phyloP scores from a whole-genome alignment of 768 basidiomycete species.

The Mrakia hoshinonis region DNA sequence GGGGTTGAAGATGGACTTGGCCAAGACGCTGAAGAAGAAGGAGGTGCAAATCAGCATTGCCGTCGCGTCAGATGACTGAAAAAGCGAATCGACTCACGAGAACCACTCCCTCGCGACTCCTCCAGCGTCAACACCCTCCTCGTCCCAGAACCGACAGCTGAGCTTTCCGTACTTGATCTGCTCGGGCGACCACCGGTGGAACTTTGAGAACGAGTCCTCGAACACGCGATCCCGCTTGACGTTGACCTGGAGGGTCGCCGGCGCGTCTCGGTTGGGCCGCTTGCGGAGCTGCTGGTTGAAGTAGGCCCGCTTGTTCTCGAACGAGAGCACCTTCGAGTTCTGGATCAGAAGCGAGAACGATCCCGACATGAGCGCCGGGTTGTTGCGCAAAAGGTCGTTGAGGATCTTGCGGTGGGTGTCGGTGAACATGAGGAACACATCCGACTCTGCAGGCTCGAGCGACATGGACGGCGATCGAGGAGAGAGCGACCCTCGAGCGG shows the following conservation, averaged over 20 bases:
- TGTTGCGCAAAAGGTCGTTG: conserved; percentile 96
- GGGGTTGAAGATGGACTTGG: conserved; percentile 97
- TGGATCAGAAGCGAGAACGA: conserved; percentile 93
- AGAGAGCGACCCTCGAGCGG: conserved; percentile 38
- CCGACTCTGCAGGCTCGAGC: conserved; percentile 49
- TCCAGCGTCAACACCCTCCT: conserved; percentile 97
- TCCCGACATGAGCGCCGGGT: conserved; percentile 94
- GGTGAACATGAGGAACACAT: conserved; percentile 86
- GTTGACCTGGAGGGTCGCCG: conserved; percentile 74
- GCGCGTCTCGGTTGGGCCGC: conserved; percentile 67
- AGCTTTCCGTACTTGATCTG: conserved; percentile 98
- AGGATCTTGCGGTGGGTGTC: conserved; percentile 86
- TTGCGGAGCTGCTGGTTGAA: conserved; percentile 86
- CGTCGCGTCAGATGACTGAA: neutral
- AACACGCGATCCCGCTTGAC: conserved; percentile 83
- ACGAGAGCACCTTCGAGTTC: conserved; percentile 93
- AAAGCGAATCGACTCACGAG: conserved; percentile 17
- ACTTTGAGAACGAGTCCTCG: conserved; percentile 89
- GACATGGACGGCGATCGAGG: conserved; percentile 42
- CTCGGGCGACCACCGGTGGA: conserved; percentile 82
- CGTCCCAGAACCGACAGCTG: conserved; percentile 87
- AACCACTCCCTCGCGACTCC: conserved; percentile 66
- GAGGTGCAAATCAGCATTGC: neutral
- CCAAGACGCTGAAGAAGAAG: conserved; percentile 77
- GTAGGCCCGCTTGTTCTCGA: conserved; percentile 96